Conservation (phyloP, 2,329 filamentous ascomycete genomes). For the Alternaria conjuncta region DNA sequence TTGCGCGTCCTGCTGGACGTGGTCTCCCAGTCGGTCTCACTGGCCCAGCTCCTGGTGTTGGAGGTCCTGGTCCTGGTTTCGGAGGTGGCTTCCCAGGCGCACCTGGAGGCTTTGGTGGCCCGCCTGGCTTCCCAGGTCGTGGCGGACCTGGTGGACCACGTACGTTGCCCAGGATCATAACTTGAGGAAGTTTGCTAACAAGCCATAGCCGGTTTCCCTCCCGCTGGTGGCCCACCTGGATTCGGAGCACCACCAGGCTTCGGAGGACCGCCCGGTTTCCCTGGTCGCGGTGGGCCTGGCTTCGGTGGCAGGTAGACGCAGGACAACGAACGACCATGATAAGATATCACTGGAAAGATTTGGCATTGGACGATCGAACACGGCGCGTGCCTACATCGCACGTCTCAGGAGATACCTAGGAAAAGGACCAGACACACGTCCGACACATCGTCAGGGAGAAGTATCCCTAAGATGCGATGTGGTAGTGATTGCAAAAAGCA, state of each 20-base stretch:
- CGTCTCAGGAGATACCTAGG: slow-evolving; percentile 5
- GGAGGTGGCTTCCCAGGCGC: slow-evolving; percentile 54
- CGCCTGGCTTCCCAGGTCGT: slow-evolving; percentile 37
- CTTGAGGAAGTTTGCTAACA: slow-evolving; percentile 26
- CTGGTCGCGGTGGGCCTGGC: slow-evolving; percentile 36
- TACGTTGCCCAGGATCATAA: slow-evolving; percentile 22
- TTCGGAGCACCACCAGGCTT: slow-evolving; percentile 42
- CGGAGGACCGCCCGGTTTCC: slow-evolving; percentile 28
- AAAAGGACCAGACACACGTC: slow-evolving; percentile 1
- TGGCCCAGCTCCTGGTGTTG: slow-evolving; percentile 87
- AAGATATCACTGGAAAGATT: slow-evolving; percentile 1
- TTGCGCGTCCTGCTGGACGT: slow-evolving; percentile 88
- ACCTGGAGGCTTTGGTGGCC: slow-evolving; percentile 45
- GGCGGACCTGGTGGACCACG: slow-evolving; percentile 50
- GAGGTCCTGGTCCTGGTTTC: slow-evolving; percentile 72
- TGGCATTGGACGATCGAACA: slow-evolving; percentile 3
- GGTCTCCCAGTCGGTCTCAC: slow-evolving; percentile 83
- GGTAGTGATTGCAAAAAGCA: background rate
- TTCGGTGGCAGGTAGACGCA: slow-evolving; percentile 32
- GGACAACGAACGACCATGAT: background rate
- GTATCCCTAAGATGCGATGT: background rate
- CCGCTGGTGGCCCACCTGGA: slow-evolving; percentile 58
- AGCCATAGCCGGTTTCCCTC: slow-evolving; percentile 51
- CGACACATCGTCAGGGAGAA: background rate
- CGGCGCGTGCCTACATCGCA: background rate